Evolutionary conservation across 805 yeast species (phyloP), one percentile per base, ranked within the genome.

Genomic region (Metschnikowia shivogae): DNA sequence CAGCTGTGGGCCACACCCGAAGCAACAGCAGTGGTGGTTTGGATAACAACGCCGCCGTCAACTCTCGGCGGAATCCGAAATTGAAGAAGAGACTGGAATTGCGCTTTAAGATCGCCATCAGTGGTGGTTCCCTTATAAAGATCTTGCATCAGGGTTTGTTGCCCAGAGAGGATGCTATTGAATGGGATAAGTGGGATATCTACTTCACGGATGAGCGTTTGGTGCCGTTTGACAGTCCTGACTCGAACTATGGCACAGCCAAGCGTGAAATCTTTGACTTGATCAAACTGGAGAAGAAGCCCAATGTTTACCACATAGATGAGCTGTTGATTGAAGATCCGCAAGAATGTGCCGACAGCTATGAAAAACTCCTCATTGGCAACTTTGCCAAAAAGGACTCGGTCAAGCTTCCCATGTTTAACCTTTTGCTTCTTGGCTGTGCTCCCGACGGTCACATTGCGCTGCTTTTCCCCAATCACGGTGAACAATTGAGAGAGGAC

Each of bases 401-500:
- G 13, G 99, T 93, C 45, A 89, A 90, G 67, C 76, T 92, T 50
- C 99, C 99, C 48, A 82, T 88, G 80, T 92, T 93, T 68, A 98
- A 93, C 65, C 70, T 93, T 43, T 78, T 93, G 50, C 72, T 93
- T 53, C 74, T 93, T 47, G 99, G 99, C 22, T 92, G 98, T 73
- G 99, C 99, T 0, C 98, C 98, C 3, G 99, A 92, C 65, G 99
- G 99, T 19, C 99, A 92, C 65, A 87, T 89, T 60, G 96, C 97
- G 42, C 89, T 96, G n/a, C 76, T 92, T 45, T 92, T 92, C 73
- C 99, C 99, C 19, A 84, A 85, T 61, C 93, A 87, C 59, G 75
- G 75, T 31, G 93, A 87, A 55, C 84, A 86, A 45, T 72, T 92
- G 53, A 77, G 97, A 60, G 99, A 92, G 64, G 79, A 84, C 50